A percentile compares a stretch with the other conserved stretches of the same genome.
Evolutionary conservation across 2,329 filamentous ascomycete genomes (phyloP).

Genomic region (Phialophora macrospora): DNA sequence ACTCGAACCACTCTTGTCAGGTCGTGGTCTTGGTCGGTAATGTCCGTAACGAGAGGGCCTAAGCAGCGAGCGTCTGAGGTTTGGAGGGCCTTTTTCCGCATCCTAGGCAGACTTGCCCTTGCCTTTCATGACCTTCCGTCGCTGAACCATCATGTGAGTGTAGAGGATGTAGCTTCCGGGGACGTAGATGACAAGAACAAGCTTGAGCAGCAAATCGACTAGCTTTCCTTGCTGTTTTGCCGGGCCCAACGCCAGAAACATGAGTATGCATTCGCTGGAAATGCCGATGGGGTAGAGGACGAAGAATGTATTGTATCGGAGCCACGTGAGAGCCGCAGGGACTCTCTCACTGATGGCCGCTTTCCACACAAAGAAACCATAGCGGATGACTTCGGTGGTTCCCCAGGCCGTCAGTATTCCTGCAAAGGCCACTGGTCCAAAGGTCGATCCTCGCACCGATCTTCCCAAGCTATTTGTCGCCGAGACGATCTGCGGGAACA

Average conservation of each 20-base stretch:
- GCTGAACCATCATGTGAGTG: slow-evolving; percentile 92
- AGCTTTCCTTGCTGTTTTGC: slow-evolving; percentile 59
- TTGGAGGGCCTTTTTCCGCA: neutral
- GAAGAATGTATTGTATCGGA: slow-evolving; percentile 86
- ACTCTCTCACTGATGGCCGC: slow-evolving; percentile 60
- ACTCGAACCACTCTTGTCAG: neutral
- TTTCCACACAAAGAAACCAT: slow-evolving; percentile 84
- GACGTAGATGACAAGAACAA: slow-evolving; percentile 74
- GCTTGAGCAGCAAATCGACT: slow-evolving; percentile 66
- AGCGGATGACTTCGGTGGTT: slow-evolving; percentile 88
- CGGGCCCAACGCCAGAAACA: slow-evolving; percentile 69
- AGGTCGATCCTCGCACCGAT: slow-evolving; percentile 26
- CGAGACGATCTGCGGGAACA: slow-evolving; percentile 72
- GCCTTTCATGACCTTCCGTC: slow-evolving; percentile 74
- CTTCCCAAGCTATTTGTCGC: slow-evolving; percentile 54
- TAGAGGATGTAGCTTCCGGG: slow-evolving; percentile 86
- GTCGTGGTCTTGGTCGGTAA: neutral
- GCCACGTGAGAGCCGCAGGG: slow-evolving; percentile 72
- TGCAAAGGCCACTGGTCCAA: slow-evolving; percentile 46
- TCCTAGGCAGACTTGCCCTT: slow-evolving; percentile 54
- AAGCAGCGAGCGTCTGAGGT: neutral
- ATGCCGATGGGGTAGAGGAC: slow-evolving; percentile 93
- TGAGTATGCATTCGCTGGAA: slow-evolving; percentile 79
- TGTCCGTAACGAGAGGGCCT: too few species aligned
- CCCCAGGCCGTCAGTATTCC: slow-evolving; percentile 77